Percentiles rank a stretch among this genome's conserved stretches.
These are phyloP conservation scores for Papiliotrema flavescens DNA, from an alignment of 1,284 basidiomycete species.

Conservation along the genomic window DNA sequence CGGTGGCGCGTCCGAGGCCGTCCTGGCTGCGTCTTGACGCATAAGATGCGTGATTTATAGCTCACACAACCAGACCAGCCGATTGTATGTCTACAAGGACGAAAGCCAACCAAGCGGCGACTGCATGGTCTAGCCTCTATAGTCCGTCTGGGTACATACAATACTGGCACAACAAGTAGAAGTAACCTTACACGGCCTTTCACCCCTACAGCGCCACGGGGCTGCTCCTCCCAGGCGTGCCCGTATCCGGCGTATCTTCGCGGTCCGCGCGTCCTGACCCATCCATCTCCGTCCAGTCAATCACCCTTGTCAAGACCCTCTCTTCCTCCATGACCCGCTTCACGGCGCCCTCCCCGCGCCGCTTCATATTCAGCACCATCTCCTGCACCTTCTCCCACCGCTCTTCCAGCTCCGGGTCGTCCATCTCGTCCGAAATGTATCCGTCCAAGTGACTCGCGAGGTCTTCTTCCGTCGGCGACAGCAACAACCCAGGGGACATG, in stretches of 20 bases:
- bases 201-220: too few species aligned
- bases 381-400: conserved; percentile 40
- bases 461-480: conserved; percentile 1
- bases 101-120: too few species aligned
- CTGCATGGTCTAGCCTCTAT: too few species aligned
- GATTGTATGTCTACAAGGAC: too few species aligned
- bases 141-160: too few species aligned
- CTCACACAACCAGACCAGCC: too few species aligned
- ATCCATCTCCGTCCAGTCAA: conserved; percentile 34
- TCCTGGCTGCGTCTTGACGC: too few species aligned
- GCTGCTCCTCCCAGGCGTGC: not conserved
- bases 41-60: too few species aligned
- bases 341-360: conserved; percentile 30
- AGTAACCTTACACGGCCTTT: too few species aligned
- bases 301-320: conserved; percentile 25
- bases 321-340: conserved; percentile 23
- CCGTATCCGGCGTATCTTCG: not conserved
- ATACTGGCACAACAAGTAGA: too few species aligned
- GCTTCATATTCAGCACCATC: conserved; percentile 30
- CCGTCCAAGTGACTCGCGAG: not conserved
- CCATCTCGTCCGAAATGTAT: conserved; percentile 6
- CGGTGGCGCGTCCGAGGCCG: too few species aligned
- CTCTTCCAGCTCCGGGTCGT: conserved; percentile 36
- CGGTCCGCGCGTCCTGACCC: not conserved
- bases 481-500: conserved; percentile 1